phyloP scores from a whole-genome alignment of 1,284 basidiomycete species.

The Golubevia pallescens region DNA sequence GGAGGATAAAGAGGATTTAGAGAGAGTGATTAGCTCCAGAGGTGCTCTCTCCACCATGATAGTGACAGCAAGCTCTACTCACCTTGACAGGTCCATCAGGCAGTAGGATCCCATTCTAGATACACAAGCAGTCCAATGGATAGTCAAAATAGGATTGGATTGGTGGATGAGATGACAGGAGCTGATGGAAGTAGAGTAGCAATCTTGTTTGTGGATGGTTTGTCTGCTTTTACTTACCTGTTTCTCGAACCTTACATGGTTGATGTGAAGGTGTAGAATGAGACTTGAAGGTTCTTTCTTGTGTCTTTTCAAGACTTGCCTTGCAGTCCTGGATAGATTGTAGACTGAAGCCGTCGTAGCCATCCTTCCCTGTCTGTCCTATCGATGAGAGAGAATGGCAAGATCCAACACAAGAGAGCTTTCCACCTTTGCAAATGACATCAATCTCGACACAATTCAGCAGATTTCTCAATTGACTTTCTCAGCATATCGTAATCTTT shows the following conservation, averaged over 20 bases:
- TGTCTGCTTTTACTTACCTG: too few species aligned
- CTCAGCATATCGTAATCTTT: too few species aligned
- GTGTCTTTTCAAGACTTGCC: slow-evolving; percentile 55
- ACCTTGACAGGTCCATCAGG: slow-evolving; percentile 55
- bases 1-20: not conserved
- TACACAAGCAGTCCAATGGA: not conserved
- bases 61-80: slow-evolving; percentile 1
- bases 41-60: not conserved
- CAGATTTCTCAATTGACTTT: too few species aligned
- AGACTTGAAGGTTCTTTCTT: slow-evolving; percentile 52
- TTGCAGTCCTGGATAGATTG: slow-evolving; percentile 52
- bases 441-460: too few species aligned
- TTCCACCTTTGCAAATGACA: too few species aligned
- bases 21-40: not conserved
- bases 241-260: slow-evolving; percentile 55
- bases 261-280: slow-evolving; percentile 48
- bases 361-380: too few species aligned
- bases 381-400: too few species aligned
- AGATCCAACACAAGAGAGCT: too few species aligned
- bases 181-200: not conserved
- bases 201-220: not conserved
- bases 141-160: too few species aligned
- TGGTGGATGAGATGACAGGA: not conserved
- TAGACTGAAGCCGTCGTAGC: slow-evolving; percentile 57
- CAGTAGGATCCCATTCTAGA: slow-evolving; percentile 47